Conservation (phyloP, 1,284 basidiomycete species). For the Sporisorium reilianum region DNA sequence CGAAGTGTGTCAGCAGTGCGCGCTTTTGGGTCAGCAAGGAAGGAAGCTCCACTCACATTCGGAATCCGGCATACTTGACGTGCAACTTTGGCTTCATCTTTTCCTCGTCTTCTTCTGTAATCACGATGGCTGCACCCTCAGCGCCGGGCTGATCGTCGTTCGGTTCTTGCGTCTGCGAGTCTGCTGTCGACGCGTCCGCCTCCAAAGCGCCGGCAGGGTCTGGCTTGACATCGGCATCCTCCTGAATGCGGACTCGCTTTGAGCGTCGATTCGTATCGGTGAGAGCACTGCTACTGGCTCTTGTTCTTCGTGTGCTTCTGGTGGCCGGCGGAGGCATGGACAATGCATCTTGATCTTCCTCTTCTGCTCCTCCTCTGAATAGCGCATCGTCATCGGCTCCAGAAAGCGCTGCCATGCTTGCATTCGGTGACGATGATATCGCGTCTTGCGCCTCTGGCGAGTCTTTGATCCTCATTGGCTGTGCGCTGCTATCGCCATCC, state of each 20-base stretch:
- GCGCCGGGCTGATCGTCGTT: constrained; percentile 1
- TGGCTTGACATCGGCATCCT: constrained; percentile 28
- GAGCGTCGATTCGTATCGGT: constrained; percentile 15
- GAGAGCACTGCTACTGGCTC: constrained; percentile 8
- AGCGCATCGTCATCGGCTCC: constrained; percentile 24
- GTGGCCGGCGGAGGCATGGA: constrained; percentile 35
- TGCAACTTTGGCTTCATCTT: constrained; percentile 52
- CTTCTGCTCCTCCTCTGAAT: constrained; percentile 22
- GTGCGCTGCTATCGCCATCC: constrained; percentile 17
- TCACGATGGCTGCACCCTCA: constrained; percentile 27
- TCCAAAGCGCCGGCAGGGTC: constrained; percentile 13
- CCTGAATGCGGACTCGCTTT: constrained; percentile 39
- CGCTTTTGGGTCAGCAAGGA: background rate
- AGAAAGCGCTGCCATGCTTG: constrained; percentile 22
- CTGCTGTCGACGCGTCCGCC: constrained; percentile 5
- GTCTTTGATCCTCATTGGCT: constrained; percentile 41
- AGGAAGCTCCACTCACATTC: constrained; percentile 33
- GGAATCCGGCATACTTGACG: constrained; percentile 52
- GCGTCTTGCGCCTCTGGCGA: constrained; percentile 29
- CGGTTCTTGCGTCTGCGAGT: background rate
- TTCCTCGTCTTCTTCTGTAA: constrained; percentile 53
- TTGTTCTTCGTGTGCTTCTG: constrained; percentile 21
- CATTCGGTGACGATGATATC: constrained; percentile 9
- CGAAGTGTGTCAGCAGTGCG: background rate
- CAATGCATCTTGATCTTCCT: constrained; percentile 15